Evolutionary conservation across 768 basidiomycete genomes (phyloP), one percentile per base, ranked within the genome.

Genomic region (Amanita subjunquillea): DNA sequence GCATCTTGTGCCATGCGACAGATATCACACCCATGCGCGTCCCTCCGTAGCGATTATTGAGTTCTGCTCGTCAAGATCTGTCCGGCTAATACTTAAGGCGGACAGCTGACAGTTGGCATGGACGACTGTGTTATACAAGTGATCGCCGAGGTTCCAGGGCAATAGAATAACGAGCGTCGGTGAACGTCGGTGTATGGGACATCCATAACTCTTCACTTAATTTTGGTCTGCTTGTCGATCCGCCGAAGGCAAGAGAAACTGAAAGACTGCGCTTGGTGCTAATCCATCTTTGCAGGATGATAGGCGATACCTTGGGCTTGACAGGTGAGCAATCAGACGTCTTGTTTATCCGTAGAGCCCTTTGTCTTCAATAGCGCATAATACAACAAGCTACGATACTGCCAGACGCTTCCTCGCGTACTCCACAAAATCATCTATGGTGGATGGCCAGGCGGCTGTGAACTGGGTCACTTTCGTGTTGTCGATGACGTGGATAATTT

Each of bases 371-470:
- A 27, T 27, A 27, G 6, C 6, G 27, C 1, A 27, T 8, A 22
- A 2, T 25, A 46, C 13, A 50, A 25, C 41, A 23, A 17, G 10
- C 20, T 25, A 46, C 27, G 27, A 32, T 45, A 36, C 1, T 6
- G 4, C 32, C 44, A 38, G 25, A 22, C 51, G 51, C 20, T 53
- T 37, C 51, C 34, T 44, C 22, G 51, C 79, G 63, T 69, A 78
- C 45, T 69, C 74, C 7, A 82, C 81, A 58, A 82, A 85, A 44
- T 82, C 80, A 60, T 85, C 83, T 55, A 85, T 79, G 29, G 78
- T 71, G 30, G 82, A 82, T 0, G 83, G 83, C 83, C 83, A 85
- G 1, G 84, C 34, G 12, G 32, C 27, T 36, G 39, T 30, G 7
- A 36, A 42, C 17, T 12, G 13, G 13, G 32, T 53, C n/a, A 29